These are phyloP conservation scores for Phytophthora tubulina DNA, from an alignment of 352 stramenopile genomes.

Conservation along the genomic window DNA sequence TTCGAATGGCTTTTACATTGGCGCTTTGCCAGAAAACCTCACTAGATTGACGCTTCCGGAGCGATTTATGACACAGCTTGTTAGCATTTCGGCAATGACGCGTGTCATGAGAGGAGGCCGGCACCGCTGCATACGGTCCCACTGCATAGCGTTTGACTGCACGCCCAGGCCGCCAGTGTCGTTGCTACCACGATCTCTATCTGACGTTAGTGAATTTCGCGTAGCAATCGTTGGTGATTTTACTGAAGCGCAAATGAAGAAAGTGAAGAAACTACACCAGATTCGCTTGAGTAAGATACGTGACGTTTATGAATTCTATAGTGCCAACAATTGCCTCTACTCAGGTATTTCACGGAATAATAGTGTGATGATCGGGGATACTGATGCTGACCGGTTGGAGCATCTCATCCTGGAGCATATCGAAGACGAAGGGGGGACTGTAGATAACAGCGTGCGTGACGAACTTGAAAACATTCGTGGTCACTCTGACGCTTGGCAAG, in stretches of 20 bases:
- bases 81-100: background rate
- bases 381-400: background rate
- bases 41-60: background rate
- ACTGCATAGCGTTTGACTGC: slow-evolving; percentile 17
- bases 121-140: background rate
- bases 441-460: background rate
- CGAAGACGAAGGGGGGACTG: background rate
- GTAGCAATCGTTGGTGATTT: slow-evolving; percentile 5
- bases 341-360: background rate
- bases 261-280: background rate
- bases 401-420: background rate
- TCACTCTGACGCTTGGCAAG: background rate
- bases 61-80: slow-evolving; percentile 6
- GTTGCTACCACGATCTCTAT: background rate
- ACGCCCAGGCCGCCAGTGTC: background rate
- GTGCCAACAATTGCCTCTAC: background rate
- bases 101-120: background rate
- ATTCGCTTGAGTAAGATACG: background rate
- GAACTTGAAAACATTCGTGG: background rate
- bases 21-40: background rate
- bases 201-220: background rate
- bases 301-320: background rate
- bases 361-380: background rate
- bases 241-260: background rate
- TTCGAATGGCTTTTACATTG: slow-evolving; percentile 16